Conservation (phyloP, 2,329 filamentous ascomycete species). For the Karstenula rhodostoma region DNA sequence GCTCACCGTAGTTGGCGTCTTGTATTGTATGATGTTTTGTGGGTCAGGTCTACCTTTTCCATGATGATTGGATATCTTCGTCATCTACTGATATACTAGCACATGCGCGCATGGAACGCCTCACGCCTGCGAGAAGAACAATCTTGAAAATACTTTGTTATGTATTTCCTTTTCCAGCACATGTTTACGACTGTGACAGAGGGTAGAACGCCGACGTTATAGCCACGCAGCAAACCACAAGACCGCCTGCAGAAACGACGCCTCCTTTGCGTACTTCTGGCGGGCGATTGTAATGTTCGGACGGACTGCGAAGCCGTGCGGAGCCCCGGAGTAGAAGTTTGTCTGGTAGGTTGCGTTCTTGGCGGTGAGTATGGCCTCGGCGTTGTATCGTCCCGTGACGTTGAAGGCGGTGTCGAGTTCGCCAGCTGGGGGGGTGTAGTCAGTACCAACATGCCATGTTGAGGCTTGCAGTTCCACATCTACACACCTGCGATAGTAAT, state of each 20-base stretch:
- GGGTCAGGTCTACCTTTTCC: too few species aligned
- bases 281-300: constrained; percentile 35
- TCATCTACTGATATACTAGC: too few species aligned
- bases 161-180: too few species aligned
- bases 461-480: not conserved
- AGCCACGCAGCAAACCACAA: constrained; percentile 47
- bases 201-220: not conserved
- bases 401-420: constrained; percentile 29
- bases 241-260: constrained; percentile 43
- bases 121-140: not conserved
- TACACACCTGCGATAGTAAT: constrained; percentile 67
- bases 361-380: constrained; percentile 35
- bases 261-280: constrained; percentile 46
- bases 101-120: too few species aligned
- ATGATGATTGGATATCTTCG: too few species aligned
- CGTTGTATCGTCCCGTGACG: constrained; percentile 19
- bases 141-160: not conserved
- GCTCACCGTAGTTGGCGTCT: too few species aligned
- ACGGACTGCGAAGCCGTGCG: constrained; percentile 46
- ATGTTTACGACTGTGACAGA: too few species aligned
- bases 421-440: not conserved
- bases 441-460: not conserved
- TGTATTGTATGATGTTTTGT: too few species aligned
- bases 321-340: constrained; percentile 40
- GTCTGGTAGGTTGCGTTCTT: constrained; percentile 44